Evolutionary conservation across 768 basidiomycete species (phyloP), one percentile per base, ranked within the genome.

Genomic region (Mycena epipterygia): DNA sequence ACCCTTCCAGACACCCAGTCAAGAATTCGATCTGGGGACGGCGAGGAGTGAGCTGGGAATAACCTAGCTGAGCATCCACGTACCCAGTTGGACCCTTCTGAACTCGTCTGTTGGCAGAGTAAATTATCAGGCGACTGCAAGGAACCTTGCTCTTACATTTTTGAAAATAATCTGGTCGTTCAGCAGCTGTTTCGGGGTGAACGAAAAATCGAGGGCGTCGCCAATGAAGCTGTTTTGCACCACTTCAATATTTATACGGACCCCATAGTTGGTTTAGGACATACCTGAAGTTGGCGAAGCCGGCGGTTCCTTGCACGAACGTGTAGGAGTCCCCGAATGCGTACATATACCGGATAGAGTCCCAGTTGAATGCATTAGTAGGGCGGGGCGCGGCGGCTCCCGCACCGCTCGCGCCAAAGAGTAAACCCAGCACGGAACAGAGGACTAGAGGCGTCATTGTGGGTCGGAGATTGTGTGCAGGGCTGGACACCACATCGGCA

Each of bases 311-410:
- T 74, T 87, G 84, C 0, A 89, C 86, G 67, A 88, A 89, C 0
- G 88, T 84, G 70, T 89, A 89, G 2, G 87, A 88, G 73, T 89
- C 88, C 5, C 88, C 88, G 70, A 89, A 89, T 8, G 86, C 86
- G 70, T 88, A 87, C 33, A 89, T 77, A 58, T 84, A 85, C 75
- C 81, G 77, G 29, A 84, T 83, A 7, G 72, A 64, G 46, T 84
- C 76, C 86, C 87, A 88, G 73, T 83, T 68, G 73, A 88, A 86
- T 23, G n/a, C 23, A 32, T 30, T 32, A 13, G 51, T n/a, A n/a
- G n/a, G n/a, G n/a, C n/a, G n/a, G 16, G 12, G 23, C 6, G 42
- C n/a, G 9, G 25, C 12, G 12, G 66, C 48, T 17, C 32, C 49
- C 11, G n/a, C 49, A 27, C 46, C 25, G 8, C 9, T 12, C n/a